Base-by-base conservation (phyloP, 169 alveolate species). In the Theileria orientalis region DNA sequence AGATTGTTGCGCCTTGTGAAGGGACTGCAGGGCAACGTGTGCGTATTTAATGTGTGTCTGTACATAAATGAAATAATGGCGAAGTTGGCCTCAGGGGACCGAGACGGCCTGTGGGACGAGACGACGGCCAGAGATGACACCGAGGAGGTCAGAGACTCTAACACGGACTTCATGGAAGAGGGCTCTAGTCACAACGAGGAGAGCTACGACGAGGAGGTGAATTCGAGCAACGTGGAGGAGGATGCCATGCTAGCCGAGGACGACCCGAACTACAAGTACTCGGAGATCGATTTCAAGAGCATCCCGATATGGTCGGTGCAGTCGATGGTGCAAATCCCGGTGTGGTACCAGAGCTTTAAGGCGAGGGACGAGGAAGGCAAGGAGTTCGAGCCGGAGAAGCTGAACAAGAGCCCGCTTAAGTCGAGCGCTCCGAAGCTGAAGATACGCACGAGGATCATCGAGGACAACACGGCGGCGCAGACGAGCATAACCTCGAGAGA, bases 231-330 rank as follows among this genome's bases (percentile, higher is more conserved):
- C 37, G 61, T 7, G 9, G 37, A 51, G 9, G 37, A 51, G 9
- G 61, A 27, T 11, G n/a, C n/a, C n/a, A 37, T 37, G 44, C 44
- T 37, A 37, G 9, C 44, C 5, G 21, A 51, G 30, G 61, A 51
- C 5, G 44, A 37, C 5, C 16, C 5, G 44, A 37, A 37, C 9
- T 51, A 51, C 35, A 27, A 51, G 9, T 9, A 23, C 5, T 6
- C 61, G 5, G 61, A 51, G 9, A 6, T 27, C 5, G 5, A 5
- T 6, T 5, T 25, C 5, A 5, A 5, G 9, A 51, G 9, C 35
- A 19, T 68, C 9, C 60, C 77, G 40, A 46, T 49, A 11, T 79
- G 87, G 87, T 79, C 87, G 9, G 44, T 72, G 46, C 87, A 79
- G 47, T 69, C 83, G 8, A 21, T 71, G 57, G 60, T 79, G 0